Evolutionary conservation across 2,329 filamentous ascomycete species (phyloP), one percentile per base, ranked within the genome.

Genomic region (Metarhizium robertsii): DNA sequence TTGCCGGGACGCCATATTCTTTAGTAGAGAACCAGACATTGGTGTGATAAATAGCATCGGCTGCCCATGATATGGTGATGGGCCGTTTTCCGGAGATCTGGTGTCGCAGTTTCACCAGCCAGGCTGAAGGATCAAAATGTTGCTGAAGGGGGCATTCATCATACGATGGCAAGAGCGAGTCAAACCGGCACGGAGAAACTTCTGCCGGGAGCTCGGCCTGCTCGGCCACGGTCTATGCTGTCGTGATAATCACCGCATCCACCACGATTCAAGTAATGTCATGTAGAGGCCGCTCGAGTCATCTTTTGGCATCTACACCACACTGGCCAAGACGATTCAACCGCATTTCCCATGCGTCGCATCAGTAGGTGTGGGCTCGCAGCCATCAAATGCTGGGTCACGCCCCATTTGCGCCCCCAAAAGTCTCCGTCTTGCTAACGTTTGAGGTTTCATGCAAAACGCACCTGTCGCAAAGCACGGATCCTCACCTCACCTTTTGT

Each of bases 361-460:
- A 13, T 40, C 10, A 11, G 8, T 40, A 16, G 38, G 38, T 14
- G 38, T 40, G 38, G 38, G 38, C 38, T 34, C 32, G 10, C 32
- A 13, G 18, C n/a, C 18, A 6, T 45, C 42, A 20, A 43, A 14
- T 18, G 10, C 16, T 16, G 43, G 4, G n/a, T n/a, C 45, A 30
- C 6, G 25, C 11, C 48, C 14, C 40, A 50, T 10, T 47, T 52
- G 1, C 8, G 3, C 14, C 30, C 29, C 46, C 11, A 43, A 64
- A 65, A 32, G 38, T 46, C 36, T 56, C 51, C 56, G 57, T 52
- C 29, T 52, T 56, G 62, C 75, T 69, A 69, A 78, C 75, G 64
- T 65, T 63, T 69, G 65, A 62, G 63, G 74, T 77, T 77, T 78
- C 75, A 74, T 60, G 64, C 71, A 71, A 76, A 73, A 77, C 74